These are phyloP conservation scores for Parasarocladium wereldwijsianum DNA, from an alignment of 2,329 filamentous ascomycete genomes.

Conservation along the genomic window DNA sequence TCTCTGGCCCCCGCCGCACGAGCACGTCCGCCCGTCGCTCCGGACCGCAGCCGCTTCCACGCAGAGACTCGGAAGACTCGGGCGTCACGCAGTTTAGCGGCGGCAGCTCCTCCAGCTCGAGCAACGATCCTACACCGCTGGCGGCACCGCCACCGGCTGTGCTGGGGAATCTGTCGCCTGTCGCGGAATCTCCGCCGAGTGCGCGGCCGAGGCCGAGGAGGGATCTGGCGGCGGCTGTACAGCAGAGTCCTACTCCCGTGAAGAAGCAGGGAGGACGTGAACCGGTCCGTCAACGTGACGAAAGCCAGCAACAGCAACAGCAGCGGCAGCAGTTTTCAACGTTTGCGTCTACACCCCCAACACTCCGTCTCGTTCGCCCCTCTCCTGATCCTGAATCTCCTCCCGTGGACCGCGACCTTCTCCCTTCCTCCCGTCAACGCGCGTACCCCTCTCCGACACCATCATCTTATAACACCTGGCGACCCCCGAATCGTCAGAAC, in stretches of 20 bases:
- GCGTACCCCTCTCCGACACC: neutral
- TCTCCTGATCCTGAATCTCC: constrained; percentile 16
- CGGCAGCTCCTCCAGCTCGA: constrained; percentile 15
- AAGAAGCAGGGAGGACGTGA: neutral
- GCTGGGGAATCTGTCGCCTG: constrained; percentile 28
- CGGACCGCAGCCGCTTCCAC: constrained; percentile 11
- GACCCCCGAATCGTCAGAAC: neutral
- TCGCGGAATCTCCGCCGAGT: constrained; percentile 27
- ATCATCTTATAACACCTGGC: neutral
- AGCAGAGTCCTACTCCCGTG: no score
- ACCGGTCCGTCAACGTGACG: no score
- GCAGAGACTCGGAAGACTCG: constrained; percentile 15
- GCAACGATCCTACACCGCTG: constrained; percentile 7
- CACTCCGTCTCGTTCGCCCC: constrained; percentile 22
- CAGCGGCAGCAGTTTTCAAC: neutral
- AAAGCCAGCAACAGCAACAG: neutral
- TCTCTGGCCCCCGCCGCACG: constrained; percentile 9
- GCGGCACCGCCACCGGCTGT: constrained; percentile 9
- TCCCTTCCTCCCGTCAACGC: constrained; percentile 6
- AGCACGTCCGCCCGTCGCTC: constrained; percentile 3
- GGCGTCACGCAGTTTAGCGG: constrained; percentile 15
- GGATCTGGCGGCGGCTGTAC: no score
- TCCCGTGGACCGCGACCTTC: constrained; percentile 7
- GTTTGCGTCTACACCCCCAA: constrained; percentile 16
- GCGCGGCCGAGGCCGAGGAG: constrained; percentile 7